Evolutionary conservation across 352 stramenopile species (phyloP).

Genomic region (Lagenidium sp.): DNA sequence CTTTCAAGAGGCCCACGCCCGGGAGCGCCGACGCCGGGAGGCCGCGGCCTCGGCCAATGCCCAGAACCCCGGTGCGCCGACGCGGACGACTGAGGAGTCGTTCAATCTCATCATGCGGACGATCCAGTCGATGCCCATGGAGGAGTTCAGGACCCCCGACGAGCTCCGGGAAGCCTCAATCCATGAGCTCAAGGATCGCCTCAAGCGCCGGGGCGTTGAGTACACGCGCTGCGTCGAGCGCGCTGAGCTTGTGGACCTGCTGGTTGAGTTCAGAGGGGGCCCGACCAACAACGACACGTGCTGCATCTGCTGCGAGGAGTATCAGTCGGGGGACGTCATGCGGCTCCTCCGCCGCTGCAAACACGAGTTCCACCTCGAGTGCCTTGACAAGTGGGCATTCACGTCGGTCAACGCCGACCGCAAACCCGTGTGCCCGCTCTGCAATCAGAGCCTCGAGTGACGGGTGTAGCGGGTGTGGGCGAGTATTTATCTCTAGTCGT

Average conservation of each 20-base stretch:
- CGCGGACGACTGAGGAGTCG: conserved; percentile 30
- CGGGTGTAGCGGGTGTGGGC: background rate
- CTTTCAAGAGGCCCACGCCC: conserved; percentile 42
- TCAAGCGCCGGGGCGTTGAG: conserved; percentile 55
- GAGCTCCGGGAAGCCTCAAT: conserved; percentile 47
- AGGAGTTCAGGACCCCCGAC: conserved; percentile 59
- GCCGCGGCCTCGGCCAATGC: conserved; percentile 25
- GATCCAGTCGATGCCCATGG: conserved; percentile 75
- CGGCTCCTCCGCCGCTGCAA: conserved; percentile 75
- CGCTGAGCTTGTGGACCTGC: conserved; percentile 53
- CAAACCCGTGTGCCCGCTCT: conserved; percentile 68
- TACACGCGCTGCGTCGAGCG: conserved; percentile 58
- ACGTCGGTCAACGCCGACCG: conserved; percentile 62
- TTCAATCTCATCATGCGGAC: conserved; percentile 67
- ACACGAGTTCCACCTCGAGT: conserved; percentile 86
- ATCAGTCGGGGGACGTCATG: conserved; percentile 65
- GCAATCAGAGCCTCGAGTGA: conserved; percentile 75
- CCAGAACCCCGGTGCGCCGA: conserved; percentile 14
- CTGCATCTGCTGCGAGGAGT: conserved; percentile 85
- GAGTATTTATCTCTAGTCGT: no score
- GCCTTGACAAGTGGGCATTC: conserved; percentile 84
- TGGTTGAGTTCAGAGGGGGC: conserved; percentile 65
- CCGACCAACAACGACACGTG: conserved; percentile 81
- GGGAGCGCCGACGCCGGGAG: conserved; percentile 23
- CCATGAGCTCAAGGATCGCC: conserved; percentile 63